These are phyloP conservation scores for Ogataea paraovalis DNA, from an alignment of 805 yeast genomes.

Conservation along the genomic window DNA sequence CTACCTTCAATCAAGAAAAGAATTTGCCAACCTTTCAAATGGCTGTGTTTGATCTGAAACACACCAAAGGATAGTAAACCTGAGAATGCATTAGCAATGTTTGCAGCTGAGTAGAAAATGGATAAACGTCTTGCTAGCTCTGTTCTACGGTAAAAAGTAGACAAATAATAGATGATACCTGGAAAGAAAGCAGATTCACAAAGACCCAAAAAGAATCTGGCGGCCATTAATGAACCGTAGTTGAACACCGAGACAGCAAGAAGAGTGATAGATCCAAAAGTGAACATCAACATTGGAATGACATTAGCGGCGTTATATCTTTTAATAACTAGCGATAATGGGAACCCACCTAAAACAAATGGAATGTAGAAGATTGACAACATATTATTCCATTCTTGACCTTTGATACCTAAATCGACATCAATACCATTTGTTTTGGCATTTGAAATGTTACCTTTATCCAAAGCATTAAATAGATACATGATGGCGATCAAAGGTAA, in stretches of 20 bases:
- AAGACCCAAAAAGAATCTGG: slow-evolving; percentile 37
- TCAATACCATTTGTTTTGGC: slow-evolving; percentile 47
- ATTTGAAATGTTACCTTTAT: slow-evolving; percentile 46
- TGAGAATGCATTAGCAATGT: slow-evolving; percentile 33
- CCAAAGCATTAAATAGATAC: slow-evolving; percentile 46
- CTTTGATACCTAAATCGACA: slow-evolving; percentile 37
- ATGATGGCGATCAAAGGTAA: slow-evolving; percentile 42
- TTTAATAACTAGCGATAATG: slow-evolving; percentile 39
- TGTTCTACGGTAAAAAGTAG: slow-evolving; percentile 35
- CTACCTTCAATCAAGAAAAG: slow-evolving; percentile 44
- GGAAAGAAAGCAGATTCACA: slow-evolving; percentile 38
- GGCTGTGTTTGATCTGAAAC: slow-evolving; percentile 36
- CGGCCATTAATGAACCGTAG: slow-evolving; percentile 33
- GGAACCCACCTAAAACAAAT: slow-evolving; percentile 42
- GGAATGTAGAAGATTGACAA: slow-evolving; percentile 44
- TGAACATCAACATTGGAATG: slow-evolving; percentile 41
- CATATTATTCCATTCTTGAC: slow-evolving; percentile 42
- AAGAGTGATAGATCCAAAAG: slow-evolving; percentile 40
- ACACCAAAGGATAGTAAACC: slow-evolving; percentile 33
- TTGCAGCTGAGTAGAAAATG: slow-evolving; percentile 34
- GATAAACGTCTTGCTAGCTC: slow-evolving; percentile 36
- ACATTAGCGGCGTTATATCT: slow-evolving; percentile 40
- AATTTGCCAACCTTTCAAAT: slow-evolving; percentile 45
- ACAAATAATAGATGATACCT: slow-evolving; percentile 35
- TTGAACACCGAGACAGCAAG: slow-evolving; percentile 37